phyloP scores from a whole-genome alignment of 352 stramenopile genomes.

The Globisporangium okanoganense region DNA sequence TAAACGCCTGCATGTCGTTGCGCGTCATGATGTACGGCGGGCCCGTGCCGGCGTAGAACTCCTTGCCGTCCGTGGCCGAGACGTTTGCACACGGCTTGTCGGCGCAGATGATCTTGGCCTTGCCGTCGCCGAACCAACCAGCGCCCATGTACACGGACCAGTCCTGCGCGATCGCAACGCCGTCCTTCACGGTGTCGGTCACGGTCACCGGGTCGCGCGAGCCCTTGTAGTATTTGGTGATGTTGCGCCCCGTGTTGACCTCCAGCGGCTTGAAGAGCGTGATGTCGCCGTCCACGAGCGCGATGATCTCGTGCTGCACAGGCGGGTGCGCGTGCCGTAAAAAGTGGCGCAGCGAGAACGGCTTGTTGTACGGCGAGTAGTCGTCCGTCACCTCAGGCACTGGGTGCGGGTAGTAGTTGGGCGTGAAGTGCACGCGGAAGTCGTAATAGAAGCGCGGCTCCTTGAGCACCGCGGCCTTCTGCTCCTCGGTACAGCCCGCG shows the following conservation, averaged over 20 bases:
- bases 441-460: constrained; percentile 26
- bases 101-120: constrained; percentile 12
- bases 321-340: constrained; percentile 21
- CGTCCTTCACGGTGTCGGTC: constrained; percentile 19
- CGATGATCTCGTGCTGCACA: constrained; percentile 18
- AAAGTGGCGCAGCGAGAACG: constrained; percentile 24
- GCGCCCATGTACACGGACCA: constrained; percentile 12
- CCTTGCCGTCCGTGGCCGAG: constrained; percentile 11
- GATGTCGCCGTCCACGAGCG: constrained; percentile 22
- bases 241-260: constrained; percentile 17
- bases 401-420: constrained; percentile 17
- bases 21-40: constrained; percentile 39
- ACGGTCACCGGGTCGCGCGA: constrained; percentile 9
- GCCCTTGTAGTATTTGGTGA: constrained; percentile 20
- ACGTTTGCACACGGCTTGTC: constrained; percentile 14
- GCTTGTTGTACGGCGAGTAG: constrained; percentile 29
- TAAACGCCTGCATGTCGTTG: constrained; percentile 17
- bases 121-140: constrained; percentile 5
- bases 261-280: constrained; percentile 16
- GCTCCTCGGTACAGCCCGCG: constrained; percentile 16
- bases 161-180: constrained; percentile 23
- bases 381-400: constrained; percentile 16
- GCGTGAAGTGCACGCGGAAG: constrained; percentile 24
- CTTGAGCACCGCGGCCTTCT: constrained; percentile 7
- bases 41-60: constrained; percentile 23